These are phyloP conservation scores for Didymosphaeria variabile DNA, from an alignment of 2,329 filamentous ascomycete genomes.

Conservation along the genomic window DNA sequence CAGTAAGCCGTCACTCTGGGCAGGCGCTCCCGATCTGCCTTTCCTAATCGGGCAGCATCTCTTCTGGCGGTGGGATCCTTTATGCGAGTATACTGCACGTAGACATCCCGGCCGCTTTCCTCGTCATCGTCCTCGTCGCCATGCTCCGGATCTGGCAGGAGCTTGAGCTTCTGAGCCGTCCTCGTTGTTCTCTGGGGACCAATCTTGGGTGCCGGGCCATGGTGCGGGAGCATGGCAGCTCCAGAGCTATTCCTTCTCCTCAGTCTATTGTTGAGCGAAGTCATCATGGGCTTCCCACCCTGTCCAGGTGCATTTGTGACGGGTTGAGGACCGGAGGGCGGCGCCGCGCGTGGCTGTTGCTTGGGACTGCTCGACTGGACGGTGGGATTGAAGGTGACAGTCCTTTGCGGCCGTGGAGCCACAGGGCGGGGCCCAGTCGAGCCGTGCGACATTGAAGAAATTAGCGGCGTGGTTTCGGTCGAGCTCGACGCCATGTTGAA, in stretches of 20 bases:
- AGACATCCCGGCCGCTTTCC: constrained; percentile 93
- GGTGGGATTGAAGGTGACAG: constrained; percentile 78
- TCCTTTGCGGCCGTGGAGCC: constrained; percentile 61
- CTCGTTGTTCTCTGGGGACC: constrained; percentile 95
- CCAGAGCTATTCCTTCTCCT: constrained; percentile 86
- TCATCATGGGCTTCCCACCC: constrained; percentile 61
- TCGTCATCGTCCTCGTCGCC: constrained; percentile 80
- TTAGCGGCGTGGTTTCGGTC: constrained; percentile 49
- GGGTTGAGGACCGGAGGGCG: constrained; percentile 39
- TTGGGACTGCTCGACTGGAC: constrained; percentile 57
- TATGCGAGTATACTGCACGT: constrained; percentile 96
- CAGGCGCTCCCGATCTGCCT: constrained; percentile 86
- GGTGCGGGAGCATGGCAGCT: constrained; percentile 59
- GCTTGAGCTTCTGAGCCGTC: constrained; percentile 94
- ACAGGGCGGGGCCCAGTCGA: constrained; percentile 29
- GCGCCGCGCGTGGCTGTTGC: constrained; percentile 45
- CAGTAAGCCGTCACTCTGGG: constrained; percentile 97
- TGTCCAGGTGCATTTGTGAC: constrained; percentile 47
- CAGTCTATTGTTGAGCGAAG: constrained; percentile 86
- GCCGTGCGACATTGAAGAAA: constrained; percentile 45
- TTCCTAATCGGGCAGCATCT: constrained; percentile 90
- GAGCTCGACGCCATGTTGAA: constrained; percentile 46
- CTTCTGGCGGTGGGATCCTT: constrained; percentile 93
- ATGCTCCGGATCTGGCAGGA: constrained; percentile 89
- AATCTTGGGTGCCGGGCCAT: constrained; percentile 71